phyloP scores from a whole-genome alignment of 805 yeast genomes.

The Debaryomyces tyrocola region DNA sequence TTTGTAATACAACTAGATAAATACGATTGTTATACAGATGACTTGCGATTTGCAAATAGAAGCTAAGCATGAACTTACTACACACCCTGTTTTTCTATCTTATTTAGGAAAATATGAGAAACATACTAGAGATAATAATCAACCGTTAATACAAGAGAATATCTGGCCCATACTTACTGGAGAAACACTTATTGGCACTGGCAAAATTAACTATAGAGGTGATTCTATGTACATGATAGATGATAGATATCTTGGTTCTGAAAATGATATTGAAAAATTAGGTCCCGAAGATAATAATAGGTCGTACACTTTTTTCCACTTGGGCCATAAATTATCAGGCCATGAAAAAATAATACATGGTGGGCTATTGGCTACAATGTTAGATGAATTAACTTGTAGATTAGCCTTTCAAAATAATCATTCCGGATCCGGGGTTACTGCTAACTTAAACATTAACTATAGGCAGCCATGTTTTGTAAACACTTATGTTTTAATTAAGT shows the following conservation, averaged over 20 bases:
- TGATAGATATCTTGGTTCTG: conserved; percentile 24
- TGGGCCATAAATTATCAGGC: conserved; percentile 39
- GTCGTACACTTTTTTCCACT: conserved; percentile 38
- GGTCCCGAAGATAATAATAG: conserved; percentile 22
- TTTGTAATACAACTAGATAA: too few relatives aligned
- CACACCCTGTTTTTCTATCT: background rate
- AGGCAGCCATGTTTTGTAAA: conserved; percentile 35
- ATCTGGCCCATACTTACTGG: conserved; percentile 39
- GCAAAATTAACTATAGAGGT: conserved; percentile 34
- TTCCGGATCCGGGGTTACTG: conserved; percentile 43
- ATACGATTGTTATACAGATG: background rate
- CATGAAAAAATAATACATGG: conserved; percentile 45
- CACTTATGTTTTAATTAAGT: conserved; percentile 32
- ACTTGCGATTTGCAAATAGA: background rate
- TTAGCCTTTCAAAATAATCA: conserved; percentile 42
- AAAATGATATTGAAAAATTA: conserved; percentile 21
- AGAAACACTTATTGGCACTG: conserved; percentile 31
- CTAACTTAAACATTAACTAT: conserved; percentile 42
- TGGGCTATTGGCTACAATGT: conserved; percentile 41
- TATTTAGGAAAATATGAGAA: background rate
- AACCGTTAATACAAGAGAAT: conserved; percentile 19
- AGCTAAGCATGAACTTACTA: background rate
- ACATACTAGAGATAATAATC: background rate
- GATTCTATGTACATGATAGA: conserved; percentile 34
- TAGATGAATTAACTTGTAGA: conserved; percentile 44